Percentiles rank a stretch among this genome's conserved stretches.
Conservation (phyloP, 805 yeast species). For the Schwanniomyces vanrijiae region DNA sequence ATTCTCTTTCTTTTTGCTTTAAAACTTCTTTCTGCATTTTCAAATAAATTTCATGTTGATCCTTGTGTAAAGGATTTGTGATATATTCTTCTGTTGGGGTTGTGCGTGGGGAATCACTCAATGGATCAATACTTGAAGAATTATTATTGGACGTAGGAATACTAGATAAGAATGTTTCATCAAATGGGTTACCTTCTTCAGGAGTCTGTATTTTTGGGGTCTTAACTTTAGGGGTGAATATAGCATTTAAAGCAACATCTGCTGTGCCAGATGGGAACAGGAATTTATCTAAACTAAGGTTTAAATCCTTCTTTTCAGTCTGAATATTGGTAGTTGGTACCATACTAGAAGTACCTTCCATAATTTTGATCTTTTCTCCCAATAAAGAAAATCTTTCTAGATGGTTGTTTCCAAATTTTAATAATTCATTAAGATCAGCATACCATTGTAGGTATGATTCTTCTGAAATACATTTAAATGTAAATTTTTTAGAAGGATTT, state of each 20-base stretch:
- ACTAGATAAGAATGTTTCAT: conserved; percentile 20
- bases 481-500: conserved; percentile 28
- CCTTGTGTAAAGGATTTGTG: conserved; percentile 13
- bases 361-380: conserved; percentile 38
- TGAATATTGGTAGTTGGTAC: not conserved
- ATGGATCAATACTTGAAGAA: not conserved
- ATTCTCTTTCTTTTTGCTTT: conserved; percentile 35
- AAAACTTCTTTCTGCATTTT: conserved; percentile 37
- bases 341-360: conserved; percentile 4
- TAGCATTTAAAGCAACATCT: conserved; percentile 27
- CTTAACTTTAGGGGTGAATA: conserved; percentile 36
- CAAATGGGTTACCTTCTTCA: conserved; percentile 38
- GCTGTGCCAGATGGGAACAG: not conserved
- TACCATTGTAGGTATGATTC: conserved; percentile 54
- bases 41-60: conserved; percentile 36
- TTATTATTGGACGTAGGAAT: not conserved
- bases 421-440: conserved; percentile 53
- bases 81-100: conserved; percentile 8
- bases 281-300: conserved; percentile 5
- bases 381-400: conserved; percentile 50
- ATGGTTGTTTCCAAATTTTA: conserved; percentile 44
- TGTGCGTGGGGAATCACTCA: not conserved
- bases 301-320: conserved; percentile 2
- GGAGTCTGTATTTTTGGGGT: conserved; percentile 29
- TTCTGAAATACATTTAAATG: conserved; percentile 45